Conservation (phyloP, 208 protist species). For the Leishmania guyanensis region DNA sequence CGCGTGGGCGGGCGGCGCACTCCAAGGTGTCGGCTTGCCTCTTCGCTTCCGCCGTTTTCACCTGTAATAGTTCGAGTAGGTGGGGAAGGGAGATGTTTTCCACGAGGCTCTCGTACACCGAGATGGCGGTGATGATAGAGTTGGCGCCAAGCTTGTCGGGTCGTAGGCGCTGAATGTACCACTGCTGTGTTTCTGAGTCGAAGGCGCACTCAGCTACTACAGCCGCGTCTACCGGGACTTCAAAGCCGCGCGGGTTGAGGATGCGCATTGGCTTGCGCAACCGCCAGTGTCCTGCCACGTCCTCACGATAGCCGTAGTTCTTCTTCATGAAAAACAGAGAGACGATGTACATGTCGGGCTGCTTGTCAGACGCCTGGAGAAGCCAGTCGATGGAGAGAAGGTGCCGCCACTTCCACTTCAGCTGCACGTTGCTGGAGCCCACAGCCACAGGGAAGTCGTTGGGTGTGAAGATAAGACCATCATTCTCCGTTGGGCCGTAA, state of each 20-base stretch:
- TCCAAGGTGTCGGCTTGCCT: constrained; percentile 9
- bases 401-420: constrained; percentile 87
- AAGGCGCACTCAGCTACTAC: constrained; percentile 72
- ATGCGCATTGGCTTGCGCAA: constrained; percentile 51
- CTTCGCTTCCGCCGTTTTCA: not conserved
- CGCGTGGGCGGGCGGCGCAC: constrained; percentile 2
- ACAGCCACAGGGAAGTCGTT: constrained; percentile 61
- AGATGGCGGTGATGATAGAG: constrained; percentile 81
- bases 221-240: constrained; percentile 31
- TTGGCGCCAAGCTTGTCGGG: constrained; percentile 74
- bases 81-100: constrained; percentile 55
- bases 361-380: constrained; percentile 31
- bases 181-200: constrained; percentile 34
- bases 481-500: constrained; percentile 57
- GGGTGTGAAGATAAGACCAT: constrained; percentile 85
- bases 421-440: constrained; percentile 59
- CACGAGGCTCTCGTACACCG: constrained; percentile 76
- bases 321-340: constrained; percentile 75
- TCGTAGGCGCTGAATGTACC: constrained; percentile 72
- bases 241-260: constrained; percentile 49
- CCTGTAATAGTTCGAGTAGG: constrained; percentile 38
- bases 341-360: constrained; percentile 40
- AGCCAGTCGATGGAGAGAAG: constrained; percentile 82
- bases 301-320: constrained; percentile 60
- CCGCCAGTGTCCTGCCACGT: constrained; percentile 58